Conservation (phyloP, 1,139 yeast genomes). For the Suhomyces ambrosiae region DNA sequence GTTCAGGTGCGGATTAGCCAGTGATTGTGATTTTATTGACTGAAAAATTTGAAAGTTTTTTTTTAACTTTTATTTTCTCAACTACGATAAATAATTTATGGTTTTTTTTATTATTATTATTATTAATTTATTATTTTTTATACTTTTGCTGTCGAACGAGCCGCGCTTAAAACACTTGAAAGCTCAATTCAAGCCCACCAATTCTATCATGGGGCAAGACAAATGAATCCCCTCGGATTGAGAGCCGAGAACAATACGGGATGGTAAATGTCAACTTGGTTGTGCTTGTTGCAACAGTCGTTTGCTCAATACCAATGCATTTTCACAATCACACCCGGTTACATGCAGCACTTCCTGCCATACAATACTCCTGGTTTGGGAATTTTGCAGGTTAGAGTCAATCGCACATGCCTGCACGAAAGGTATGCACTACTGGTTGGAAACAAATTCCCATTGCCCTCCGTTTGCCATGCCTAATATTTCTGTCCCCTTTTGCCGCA, state of each 20-base stretch:
- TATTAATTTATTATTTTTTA: conserved; percentile 4
- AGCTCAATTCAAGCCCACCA: too few species aligned
- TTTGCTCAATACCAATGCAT: too few species aligned
- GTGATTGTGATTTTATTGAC: not conserved
- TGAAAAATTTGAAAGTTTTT: conserved; percentile 5
- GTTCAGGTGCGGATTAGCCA: not conserved
- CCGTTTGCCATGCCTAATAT: too few species aligned
- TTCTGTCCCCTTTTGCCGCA: not conserved
- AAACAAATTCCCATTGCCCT: not conserved
- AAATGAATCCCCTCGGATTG: too few species aligned
- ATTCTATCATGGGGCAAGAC: too few species aligned
- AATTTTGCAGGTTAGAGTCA: not conserved
- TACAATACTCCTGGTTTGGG: not conserved
- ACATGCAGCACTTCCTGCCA: not conserved
- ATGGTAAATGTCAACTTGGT: too few species aligned
- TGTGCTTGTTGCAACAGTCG: too few species aligned
- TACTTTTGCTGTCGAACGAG: too few species aligned
- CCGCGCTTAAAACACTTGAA: too few species aligned
- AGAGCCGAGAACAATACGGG: too few species aligned
- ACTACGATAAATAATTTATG: not conserved
- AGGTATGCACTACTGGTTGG: not conserved
- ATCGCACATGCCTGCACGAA: not conserved
- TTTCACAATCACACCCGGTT: not conserved
- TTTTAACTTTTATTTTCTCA: conserved; percentile 1
- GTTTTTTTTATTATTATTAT: not conserved